These are phyloP conservation scores for Cercophora newfieldiana DNA, from an alignment of 495 filamentous ascomycete species.

Conservation along the genomic window DNA sequence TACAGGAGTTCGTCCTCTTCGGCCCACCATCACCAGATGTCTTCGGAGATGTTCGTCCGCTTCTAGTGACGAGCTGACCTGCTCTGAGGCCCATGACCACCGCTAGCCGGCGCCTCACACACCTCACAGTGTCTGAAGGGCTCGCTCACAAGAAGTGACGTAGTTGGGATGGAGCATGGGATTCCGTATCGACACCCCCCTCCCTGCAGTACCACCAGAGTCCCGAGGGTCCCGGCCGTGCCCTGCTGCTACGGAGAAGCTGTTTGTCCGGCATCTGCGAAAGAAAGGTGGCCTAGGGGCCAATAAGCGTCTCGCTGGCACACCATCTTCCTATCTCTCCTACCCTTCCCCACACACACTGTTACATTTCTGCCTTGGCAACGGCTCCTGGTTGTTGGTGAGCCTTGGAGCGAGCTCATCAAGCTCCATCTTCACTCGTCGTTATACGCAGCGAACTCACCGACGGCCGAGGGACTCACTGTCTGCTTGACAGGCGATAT, in stretches of 20 bases:
- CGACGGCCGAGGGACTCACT: neutral
- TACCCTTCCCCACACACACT: neutral
- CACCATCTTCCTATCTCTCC: neutral
- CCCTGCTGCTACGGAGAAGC: neutral
- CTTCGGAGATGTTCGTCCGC: neutral
- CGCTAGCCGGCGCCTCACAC: neutral
- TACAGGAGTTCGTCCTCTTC: neutral
- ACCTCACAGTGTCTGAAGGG: no score
- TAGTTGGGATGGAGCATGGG: neutral
- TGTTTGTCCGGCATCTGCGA: slow-evolving; percentile 1
- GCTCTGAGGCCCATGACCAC: no score
- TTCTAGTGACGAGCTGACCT: neutral
- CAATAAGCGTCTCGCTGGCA: neutral
- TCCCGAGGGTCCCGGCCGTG: neutral
- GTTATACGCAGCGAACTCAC: neutral
- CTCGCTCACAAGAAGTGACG: neutral
- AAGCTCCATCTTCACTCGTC: neutral
- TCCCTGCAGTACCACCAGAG: neutral
- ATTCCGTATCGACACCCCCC: no score
- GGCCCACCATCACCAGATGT: neutral
- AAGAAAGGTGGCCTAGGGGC: neutral
- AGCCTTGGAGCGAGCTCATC: neutral
- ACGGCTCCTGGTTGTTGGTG: neutral
- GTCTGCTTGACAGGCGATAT: no score
- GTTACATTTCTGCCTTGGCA: neutral